phyloP scores from a whole-genome alignment of 768 basidiomycete genomes.

The Austroboletus eburneus region DNA sequence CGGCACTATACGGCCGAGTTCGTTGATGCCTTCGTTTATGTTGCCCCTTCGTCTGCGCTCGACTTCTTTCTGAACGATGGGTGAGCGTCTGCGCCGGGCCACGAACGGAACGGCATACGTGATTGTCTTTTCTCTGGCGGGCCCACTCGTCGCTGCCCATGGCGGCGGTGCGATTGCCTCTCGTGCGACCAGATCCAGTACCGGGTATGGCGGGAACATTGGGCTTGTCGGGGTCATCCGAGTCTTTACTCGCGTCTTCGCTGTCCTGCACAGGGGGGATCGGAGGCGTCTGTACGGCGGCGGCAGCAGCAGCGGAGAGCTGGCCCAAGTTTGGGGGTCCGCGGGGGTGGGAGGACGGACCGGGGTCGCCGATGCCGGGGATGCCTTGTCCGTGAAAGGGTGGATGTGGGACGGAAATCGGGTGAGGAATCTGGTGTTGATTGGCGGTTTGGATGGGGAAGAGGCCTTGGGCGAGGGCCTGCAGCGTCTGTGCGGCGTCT shows the following conservation, averaged over 20 bases:
- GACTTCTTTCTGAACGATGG: slow-evolving; percentile 81
- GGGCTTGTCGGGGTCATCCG: slow-evolving; percentile 25
- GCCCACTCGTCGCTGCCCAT: slow-evolving; percentile 80
- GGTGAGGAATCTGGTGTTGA: slow-evolving; percentile 28
- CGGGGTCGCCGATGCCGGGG: slow-evolving; percentile 59
- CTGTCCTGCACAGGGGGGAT: slow-evolving; percentile 14
- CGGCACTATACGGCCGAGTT: slow-evolving; percentile 84
- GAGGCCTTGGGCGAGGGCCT: slow-evolving; percentile 47
- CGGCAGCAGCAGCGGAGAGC: slow-evolving; percentile 41
- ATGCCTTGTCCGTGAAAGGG: slow-evolving; percentile 32
- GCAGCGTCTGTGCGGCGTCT: slow-evolving; percentile 57
- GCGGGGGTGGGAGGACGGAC: slow-evolving; percentile 68
- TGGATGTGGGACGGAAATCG: slow-evolving; percentile 41
- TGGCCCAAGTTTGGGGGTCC: slow-evolving; percentile 64
- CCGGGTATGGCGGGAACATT: slow-evolving; percentile 25
- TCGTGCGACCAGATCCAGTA: slow-evolving; percentile 36
- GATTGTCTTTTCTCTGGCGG: slow-evolving; percentile 77
- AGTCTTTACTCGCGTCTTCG: slow-evolving; percentile 26
- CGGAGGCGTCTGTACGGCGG: slow-evolving; percentile 42
- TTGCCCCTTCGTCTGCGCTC: slow-evolving; percentile 92
- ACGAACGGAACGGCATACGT: slow-evolving; percentile 43
- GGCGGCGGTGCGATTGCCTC: slow-evolving; percentile 53
- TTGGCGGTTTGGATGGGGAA: slow-evolving; percentile 26
- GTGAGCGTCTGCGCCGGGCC: slow-evolving; percentile 1
- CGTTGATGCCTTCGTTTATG: slow-evolving; percentile 95